Conservation (phyloP, 352 stramenopile genomes). For the Pythium folliculosum region DNA sequence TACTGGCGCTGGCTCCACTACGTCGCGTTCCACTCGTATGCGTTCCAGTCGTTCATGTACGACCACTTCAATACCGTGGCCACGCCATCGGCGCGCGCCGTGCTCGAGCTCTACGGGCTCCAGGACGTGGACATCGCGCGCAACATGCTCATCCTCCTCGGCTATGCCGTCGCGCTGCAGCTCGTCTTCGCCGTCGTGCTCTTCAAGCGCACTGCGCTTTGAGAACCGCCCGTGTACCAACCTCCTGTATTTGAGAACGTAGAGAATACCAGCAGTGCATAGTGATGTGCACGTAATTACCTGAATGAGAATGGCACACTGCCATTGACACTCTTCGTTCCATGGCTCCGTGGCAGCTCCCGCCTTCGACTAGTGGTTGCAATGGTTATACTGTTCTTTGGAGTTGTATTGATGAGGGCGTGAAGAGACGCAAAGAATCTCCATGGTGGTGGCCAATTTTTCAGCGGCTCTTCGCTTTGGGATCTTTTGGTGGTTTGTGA, state of each 20-base stretch:
- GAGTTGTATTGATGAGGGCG: too few relatives aligned
- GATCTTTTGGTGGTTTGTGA: too few relatives aligned
- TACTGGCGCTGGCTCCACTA: slow-evolving; percentile 61
- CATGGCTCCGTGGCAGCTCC: too few relatives aligned
- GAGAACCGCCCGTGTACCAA: background rate
- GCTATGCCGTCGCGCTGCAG: slow-evolving; percentile 35
- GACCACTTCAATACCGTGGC: slow-evolving; percentile 41
- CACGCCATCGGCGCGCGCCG: slow-evolving; percentile 10
- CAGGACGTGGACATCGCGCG: slow-evolving; percentile 31
- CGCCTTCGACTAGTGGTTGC: too few relatives aligned
- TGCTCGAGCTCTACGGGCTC: slow-evolving; percentile 31
- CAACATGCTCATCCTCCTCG: slow-evolving; percentile 39
- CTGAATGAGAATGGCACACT: too few relatives aligned
- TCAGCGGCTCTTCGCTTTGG: background rate
- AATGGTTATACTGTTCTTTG: too few relatives aligned
- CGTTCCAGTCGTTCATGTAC: slow-evolving; percentile 57
- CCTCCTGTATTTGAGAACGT: too few relatives aligned
- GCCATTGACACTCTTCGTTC: too few relatives aligned
- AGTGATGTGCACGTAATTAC: too few relatives aligned
- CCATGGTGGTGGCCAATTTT: background rate
- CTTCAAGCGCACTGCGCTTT: slow-evolving; percentile 28
- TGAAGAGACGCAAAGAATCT: too few relatives aligned
- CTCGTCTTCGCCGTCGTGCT: slow-evolving; percentile 47
- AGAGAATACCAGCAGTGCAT: too few relatives aligned
- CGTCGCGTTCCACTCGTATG: slow-evolving; percentile 63